Conservation (phyloP, 2,329 filamentous ascomycete genomes). For the Fusarium hostae region DNA sequence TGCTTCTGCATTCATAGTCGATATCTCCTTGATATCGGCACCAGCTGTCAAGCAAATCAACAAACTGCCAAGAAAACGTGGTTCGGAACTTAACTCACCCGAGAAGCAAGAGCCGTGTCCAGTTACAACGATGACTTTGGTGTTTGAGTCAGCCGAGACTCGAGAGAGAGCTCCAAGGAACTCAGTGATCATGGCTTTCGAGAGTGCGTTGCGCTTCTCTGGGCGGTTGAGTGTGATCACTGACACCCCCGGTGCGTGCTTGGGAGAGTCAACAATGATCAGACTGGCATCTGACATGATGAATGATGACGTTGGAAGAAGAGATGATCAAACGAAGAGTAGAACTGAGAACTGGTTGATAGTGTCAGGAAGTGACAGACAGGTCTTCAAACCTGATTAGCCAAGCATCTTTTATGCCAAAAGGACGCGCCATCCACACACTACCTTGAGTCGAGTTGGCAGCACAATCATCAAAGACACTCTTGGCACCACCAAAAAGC, state of each 20-base stretch:
- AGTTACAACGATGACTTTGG: constrained; percentile 53
- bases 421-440: constrained; percentile 41
- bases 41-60: constrained; percentile 34
- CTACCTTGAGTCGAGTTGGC: constrained; percentile 54
- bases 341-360: not conserved
- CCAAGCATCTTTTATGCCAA: constrained; percentile 2
- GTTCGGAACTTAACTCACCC: constrained; percentile 4
- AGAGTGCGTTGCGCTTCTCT: constrained; percentile 69
- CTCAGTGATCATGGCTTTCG: constrained; percentile 60
- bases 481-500: constrained; percentile 21
- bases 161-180: constrained; percentile 49
- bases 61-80: not conserved
- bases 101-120: constrained; percentile 47
- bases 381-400: not conserved
- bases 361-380: not conserved
- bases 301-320: not conserved
- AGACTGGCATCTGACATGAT: not conserved
- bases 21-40: constrained; percentile 48
- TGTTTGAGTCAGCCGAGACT: constrained; percentile 32
- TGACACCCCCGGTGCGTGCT: not conserved
- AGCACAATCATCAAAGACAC: constrained; percentile 39
- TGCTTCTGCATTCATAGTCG: constrained; percentile 40
- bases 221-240: constrained; percentile 58
- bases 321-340: not conserved
- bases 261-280: not conserved